A percentile compares a stretch with the other conserved stretches of the same genome.
Evolutionary conservation across 352 stramenopile species (phyloP).

Genomic region (Phytophthora pini): DNA sequence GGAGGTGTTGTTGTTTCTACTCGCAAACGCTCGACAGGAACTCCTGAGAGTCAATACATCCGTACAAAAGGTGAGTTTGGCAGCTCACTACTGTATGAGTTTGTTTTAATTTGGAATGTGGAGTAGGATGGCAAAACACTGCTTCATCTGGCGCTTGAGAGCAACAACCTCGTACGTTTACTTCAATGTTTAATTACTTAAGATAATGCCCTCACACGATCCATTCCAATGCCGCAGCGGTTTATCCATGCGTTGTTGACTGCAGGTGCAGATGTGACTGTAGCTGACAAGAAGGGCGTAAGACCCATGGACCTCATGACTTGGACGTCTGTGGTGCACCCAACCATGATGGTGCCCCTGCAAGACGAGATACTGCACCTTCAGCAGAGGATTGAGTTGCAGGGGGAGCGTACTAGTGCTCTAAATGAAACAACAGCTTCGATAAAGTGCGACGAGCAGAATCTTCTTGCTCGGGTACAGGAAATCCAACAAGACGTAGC

Average conservation of each 20-base stretch:
- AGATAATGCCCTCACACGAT: not conserved
- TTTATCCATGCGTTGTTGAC: constrained; percentile 35
- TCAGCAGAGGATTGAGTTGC: constrained; percentile 26
- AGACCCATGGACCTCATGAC: constrained; percentile 41
- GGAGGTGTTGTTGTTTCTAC: constrained; percentile 31
- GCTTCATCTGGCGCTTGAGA: constrained; percentile 29
- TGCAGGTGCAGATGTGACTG: constrained; percentile 33
- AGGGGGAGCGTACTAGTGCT: constrained; percentile 15
- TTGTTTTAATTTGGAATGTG: not conserved
- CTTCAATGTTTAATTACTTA: not conserved
- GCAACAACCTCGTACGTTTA: constrained; percentile 26
- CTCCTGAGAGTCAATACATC: constrained; percentile 30
- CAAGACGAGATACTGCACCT: constrained; percentile 35
- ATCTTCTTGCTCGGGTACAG: not conserved
- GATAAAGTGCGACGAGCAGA: constrained; percentile 16
- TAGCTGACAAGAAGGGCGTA: constrained; percentile 44
- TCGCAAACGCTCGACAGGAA: constrained; percentile 12
- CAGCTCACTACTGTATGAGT: not conserved
- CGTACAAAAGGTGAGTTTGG: constrained; percentile 23
- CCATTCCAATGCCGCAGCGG: constrained; percentile 12
- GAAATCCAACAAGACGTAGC: constrained; percentile 26
- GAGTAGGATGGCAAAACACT: constrained; percentile 33
- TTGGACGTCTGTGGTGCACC: constrained; percentile 41
- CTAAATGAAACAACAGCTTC: constrained; percentile 17
- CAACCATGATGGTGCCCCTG: constrained; percentile 40